Evolutionary conservation across 2,329 filamentous ascomycete species (phyloP), one percentile per base, ranked within the genome.

Genomic region (Diaporthe ilicicola): DNA sequence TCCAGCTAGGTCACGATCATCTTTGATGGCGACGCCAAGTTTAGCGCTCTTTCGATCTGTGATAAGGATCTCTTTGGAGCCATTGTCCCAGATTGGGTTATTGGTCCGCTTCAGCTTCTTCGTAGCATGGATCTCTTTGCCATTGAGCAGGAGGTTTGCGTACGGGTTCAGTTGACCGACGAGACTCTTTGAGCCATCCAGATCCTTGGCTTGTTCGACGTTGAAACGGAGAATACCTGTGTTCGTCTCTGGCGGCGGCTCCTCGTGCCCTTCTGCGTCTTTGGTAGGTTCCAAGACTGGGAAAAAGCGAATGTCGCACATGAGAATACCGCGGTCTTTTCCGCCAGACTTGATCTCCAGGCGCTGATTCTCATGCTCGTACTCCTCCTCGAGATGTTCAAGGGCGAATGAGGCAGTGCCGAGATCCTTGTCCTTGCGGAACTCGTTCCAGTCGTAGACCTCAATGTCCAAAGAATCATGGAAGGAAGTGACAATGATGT

Each of bases 31-130:
- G 69, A 99, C 85, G 69, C 95, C 97, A 66, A 99, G 87, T 79
- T 94, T 96, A 70, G 96, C 95, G 79, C 90, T 91, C 84, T 94
- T 97, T 73, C 93, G 92, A 79, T 99, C 95, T 0, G 95, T 98
- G 78, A 99, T 95, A 73, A 99, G 90, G 76, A 99, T 90, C 79
- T 99, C 96, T 83, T 97, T 97, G 75, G 91, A 93, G 8, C 93
- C 93, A 78, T 98, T 92, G 67, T 95, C 92, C 92, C 95, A 99
- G 77, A 99, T 95, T 9, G 96, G 96, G 77, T 97, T 96, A 83
- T 99, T 99, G 72, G 94, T 98, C 73, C 95, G 92, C 88, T 98
- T 99, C 77, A 98, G 88, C 81, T 95, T 97, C 83, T 94, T 94
- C 67, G 95, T 97, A 70, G 90, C 88, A 77, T 97, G 94, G 5